A percentile compares a stretch with the other conserved stretches of the same genome.
phyloP scores from a whole-genome alignment of 2,329 filamentous ascomycete species.

The Fusarium staphyleae region DNA sequence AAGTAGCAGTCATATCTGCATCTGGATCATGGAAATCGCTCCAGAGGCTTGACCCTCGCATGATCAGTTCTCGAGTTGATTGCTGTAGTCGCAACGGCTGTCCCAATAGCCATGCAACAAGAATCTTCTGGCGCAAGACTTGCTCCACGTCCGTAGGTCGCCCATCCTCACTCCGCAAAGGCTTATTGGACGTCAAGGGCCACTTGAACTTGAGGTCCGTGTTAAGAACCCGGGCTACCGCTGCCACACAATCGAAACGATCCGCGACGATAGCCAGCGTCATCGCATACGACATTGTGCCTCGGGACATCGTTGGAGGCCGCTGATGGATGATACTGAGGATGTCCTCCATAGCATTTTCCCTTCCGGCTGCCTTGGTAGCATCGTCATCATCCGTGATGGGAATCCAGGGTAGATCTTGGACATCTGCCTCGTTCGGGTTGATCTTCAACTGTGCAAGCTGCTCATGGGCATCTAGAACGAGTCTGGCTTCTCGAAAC shows the following conservation, averaged over 20 bases:
- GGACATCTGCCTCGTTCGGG: slow-evolving; percentile 56
- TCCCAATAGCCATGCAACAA: slow-evolving; percentile 71
- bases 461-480: slow-evolving; percentile 58
- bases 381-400: slow-evolving; percentile 75
- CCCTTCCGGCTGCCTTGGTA: slow-evolving; percentile 65
- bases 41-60: slow-evolving; percentile 70
- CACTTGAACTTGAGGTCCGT: slow-evolving; percentile 61
- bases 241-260: slow-evolving; percentile 70
- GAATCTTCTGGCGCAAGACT: slow-evolving; percentile 71
- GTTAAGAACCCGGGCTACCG: slow-evolving; percentile 62
- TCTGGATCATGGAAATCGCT: slow-evolving; percentile 49
- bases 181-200: slow-evolving; percentile 54
- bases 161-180: slow-evolving; percentile 49
- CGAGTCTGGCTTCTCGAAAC: slow-evolving; percentile 67
- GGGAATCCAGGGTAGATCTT: slow-evolving; percentile 66
- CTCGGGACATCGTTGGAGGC: slow-evolving; percentile 47
- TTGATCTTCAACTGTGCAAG: slow-evolving; percentile 57
- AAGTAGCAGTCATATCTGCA: slow-evolving; percentile 54
- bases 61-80: slow-evolving; percentile 70
- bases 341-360: slow-evolving; percentile 71
- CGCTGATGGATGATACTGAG: slow-evolving; percentile 69
- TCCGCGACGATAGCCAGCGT: slow-evolving; percentile 76
- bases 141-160: slow-evolving; percentile 63
- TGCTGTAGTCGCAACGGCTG: slow-evolving; percentile 65
- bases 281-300: slow-evolving; percentile 67